Conservation (phyloP, 2,329 filamentous ascomycete genomes). For the Nigrograna mackinnonii region DNA sequence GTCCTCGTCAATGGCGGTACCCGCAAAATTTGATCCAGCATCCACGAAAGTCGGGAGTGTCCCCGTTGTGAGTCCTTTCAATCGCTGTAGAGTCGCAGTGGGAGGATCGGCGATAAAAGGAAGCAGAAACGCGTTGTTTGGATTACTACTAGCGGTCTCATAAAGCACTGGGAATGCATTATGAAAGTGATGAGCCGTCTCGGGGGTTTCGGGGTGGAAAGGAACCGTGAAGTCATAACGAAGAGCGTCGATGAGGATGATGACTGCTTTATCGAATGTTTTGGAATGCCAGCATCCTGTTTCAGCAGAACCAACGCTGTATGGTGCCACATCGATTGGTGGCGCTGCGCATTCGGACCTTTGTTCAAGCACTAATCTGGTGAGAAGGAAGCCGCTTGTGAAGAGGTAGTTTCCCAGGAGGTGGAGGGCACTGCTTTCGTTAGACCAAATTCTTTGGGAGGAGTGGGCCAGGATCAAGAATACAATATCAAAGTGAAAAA, state of each 20-base stretch:
- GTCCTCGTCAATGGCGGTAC: constrained; percentile 94
- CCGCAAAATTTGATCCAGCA: constrained; percentile 91
- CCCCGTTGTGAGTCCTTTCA: constrained; percentile 94
- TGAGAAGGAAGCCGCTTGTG: constrained; percentile 91
- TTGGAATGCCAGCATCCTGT: constrained; percentile 95
- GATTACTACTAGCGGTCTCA: constrained; percentile 74
- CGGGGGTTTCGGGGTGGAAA: constrained; percentile 57
- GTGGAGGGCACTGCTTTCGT: constrained; percentile 65
- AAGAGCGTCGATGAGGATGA: constrained; percentile 89
- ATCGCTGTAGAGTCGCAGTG: constrained; percentile 85
- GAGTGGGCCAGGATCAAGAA: constrained; percentile 2
- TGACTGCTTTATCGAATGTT: constrained; percentile 86
- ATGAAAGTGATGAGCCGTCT: constrained; percentile 70
- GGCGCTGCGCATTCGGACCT: constrained; percentile 76
- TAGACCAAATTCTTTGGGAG: too few species aligned
- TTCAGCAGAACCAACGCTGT: constrained; percentile 46
- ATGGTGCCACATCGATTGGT: constrained; percentile 60
- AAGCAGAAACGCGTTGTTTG: constrained; percentile 82
- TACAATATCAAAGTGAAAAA: constrained; percentile 73
- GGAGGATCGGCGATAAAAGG: constrained; percentile 98
- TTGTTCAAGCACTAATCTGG: constrained; percentile 77
- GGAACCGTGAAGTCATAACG: constrained; percentile 97
- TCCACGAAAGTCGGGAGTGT: constrained; percentile 95
- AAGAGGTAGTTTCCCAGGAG: constrained; percentile 85
- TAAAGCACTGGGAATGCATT: constrained; percentile 87